These are phyloP conservation scores for Apiotrichum montevideense DNA, from an alignment of 1,284 basidiomycete genomes.

Conservation along the genomic window DNA sequence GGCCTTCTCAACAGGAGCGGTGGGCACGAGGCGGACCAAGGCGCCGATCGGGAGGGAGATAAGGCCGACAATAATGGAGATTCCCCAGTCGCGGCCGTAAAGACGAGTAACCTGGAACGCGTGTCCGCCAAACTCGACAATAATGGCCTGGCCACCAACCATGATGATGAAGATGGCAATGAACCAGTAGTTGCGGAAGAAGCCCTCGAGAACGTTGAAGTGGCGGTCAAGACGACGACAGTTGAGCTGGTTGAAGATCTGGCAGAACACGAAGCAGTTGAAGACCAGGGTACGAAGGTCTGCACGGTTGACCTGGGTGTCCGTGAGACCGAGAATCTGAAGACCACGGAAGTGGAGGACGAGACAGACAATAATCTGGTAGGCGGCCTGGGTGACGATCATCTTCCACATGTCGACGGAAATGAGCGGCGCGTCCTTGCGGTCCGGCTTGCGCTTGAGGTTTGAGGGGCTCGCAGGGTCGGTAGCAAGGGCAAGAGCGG, in stretches of 20 bases:
- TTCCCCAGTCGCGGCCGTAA: constrained; percentile 81
- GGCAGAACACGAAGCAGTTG: constrained; percentile 93
- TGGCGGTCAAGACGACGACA: constrained; percentile 76
- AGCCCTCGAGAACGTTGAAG: constrained; percentile 83
- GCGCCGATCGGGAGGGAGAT: constrained; percentile 83
- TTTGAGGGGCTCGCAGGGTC: constrained; percentile 80
- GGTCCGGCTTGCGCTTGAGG: constrained; percentile 85
- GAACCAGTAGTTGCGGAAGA: constrained; percentile 78
- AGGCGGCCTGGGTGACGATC: constrained; percentile 82
- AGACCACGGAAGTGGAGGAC: constrained; percentile 82
- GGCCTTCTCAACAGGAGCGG: constrained; percentile 64
- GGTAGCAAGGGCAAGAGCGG: constrained; percentile 91
- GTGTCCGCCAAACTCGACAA: constrained; percentile 83
- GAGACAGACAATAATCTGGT: constrained; percentile 78
- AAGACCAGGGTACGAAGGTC: constrained; percentile 83
- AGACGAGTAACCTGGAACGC: constrained; percentile 87
- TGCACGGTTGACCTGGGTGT: constrained; percentile 14
- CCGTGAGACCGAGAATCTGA: constrained; percentile 59
- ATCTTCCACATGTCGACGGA: constrained; percentile 90
- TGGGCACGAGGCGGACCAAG: constrained; percentile 75
- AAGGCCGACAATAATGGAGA: constrained; percentile 73
- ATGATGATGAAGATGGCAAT: constrained; percentile 75
- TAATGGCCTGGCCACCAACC: constrained; percentile 77
- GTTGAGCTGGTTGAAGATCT: constrained; percentile 91
- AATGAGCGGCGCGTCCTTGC: constrained; percentile 80